phyloP scores from a whole-genome alignment of 306 rosid genomes.

The Castanea mollissima region DNA sequence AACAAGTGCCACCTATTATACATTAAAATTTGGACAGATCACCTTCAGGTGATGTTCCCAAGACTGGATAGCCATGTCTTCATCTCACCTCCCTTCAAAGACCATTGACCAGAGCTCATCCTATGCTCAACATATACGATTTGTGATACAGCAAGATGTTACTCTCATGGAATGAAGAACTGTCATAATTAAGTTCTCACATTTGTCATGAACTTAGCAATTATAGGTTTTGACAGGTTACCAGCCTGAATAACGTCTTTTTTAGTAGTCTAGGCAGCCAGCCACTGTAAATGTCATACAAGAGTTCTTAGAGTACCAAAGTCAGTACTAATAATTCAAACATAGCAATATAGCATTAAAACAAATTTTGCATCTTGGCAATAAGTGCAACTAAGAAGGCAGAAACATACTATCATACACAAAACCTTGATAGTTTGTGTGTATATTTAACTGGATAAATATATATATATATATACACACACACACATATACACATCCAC shows the following conservation, averaged over 20 bases:
- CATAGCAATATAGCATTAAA: background rate
- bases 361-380: background rate
- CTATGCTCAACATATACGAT: background rate
- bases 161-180: background rate
- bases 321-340: background rate
- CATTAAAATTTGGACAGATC: background rate
- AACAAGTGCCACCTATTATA: background rate
- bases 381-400: background rate
- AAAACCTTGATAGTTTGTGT: background rate
- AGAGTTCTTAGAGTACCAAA: background rate
- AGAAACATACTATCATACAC: background rate
- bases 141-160: background rate
- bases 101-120: background rate
- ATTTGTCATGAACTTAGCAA: background rate
- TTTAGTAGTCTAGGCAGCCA: background rate
- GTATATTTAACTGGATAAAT: too few relatives aligned
- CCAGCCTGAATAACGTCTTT: background rate
- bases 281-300: background rate
- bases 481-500: background rate
- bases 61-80: background rate
- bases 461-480: background rate
- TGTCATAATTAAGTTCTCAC: background rate
- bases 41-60: background rate
- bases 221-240: background rate
- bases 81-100: conserved; percentile 1